Evolutionary conservation across 2,329 filamentous ascomycete genomes (phyloP).

Genomic region (Fusarium subglutinans): DNA sequence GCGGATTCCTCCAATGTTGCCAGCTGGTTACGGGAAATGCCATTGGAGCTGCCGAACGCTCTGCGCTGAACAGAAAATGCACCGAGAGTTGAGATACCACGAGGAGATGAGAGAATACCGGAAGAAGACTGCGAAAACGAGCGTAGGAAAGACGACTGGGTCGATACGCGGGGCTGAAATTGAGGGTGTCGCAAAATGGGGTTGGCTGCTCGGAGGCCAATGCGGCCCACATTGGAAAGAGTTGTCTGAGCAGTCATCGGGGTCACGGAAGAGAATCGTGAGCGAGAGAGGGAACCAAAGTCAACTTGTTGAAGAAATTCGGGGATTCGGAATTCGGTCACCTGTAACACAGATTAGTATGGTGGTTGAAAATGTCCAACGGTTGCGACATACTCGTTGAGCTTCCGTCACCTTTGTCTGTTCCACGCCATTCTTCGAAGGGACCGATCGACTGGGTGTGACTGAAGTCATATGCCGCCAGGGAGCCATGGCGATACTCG

Average conservation of each 20-base stretch:
- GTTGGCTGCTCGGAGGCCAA: slow-evolving; percentile 46
- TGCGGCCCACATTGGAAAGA: slow-evolving; percentile 38
- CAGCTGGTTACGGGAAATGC: slow-evolving; percentile 71
- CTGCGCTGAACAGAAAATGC: slow-evolving; percentile 38
- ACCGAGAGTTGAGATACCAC: slow-evolving; percentile 33
- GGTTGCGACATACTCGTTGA: slow-evolving; percentile 29
- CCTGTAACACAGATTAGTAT: slow-evolving; percentile 27
- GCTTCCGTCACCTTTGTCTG: slow-evolving; percentile 15
- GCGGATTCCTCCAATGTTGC: slow-evolving; percentile 90
- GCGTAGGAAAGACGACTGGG: slow-evolving; percentile 34
- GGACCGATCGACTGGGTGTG: slow-evolving; percentile 18
- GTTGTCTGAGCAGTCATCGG: slow-evolving; percentile 28
- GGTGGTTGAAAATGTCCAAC: slow-evolving; percentile 6
- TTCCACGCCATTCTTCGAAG: background rate
- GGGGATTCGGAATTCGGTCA: slow-evolving; percentile 33
- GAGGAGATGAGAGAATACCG: slow-evolving; percentile 31
- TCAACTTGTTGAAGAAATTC: slow-evolving; percentile 43
- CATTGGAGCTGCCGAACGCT: slow-evolving; percentile 57
- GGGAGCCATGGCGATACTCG: slow-evolving; percentile 51
- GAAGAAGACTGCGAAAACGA: slow-evolving; percentile 40
- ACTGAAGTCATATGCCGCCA: slow-evolving; percentile 40
- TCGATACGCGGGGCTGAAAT: slow-evolving; percentile 34
- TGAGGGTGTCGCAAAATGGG: slow-evolving; percentile 41
- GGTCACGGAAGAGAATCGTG: slow-evolving; percentile 7
- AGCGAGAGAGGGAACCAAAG: slow-evolving; percentile 8